Base-by-base conservation (phyloP, 352 stramenopile genomes). In the Globisporangium acanthophoron region DNA sequence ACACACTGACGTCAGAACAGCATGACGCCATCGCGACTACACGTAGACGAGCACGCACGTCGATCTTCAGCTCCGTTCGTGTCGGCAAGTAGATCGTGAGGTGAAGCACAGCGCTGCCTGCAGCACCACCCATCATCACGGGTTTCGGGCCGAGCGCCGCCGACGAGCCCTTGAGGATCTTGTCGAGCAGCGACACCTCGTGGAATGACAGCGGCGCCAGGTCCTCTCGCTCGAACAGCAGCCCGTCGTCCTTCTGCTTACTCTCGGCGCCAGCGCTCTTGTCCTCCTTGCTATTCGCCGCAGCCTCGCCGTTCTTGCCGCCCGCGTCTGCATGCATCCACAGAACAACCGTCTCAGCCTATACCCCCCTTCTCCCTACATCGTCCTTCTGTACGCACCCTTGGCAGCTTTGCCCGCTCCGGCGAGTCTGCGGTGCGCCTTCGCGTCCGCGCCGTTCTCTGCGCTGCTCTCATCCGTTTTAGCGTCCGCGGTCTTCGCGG, bases 41-140 rank as follows among this genome's bases (percentile, higher is more conserved):
- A 27, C 1, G 24, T 5, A 13, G 8, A 5, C 8, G 35, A 41
- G 12, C 37, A 43, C 70, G 21, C 62, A 94, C 84, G 63, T 95
- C 84, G 58, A 95, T 89, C 66, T 91, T 92, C 78, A 95, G 92
- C 65, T 95, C 84, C 18, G 82, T 68, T 13, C 84, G 76, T 24
- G 85, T 91, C 3, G 86, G 86, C 56, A 95, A 58, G 55, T 95
- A 95, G 54, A 95, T 95, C 0, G 80, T 93, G 39, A 95, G 63
- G 53, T 92, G 78, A 46, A 95, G 64, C 51, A 95, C 81, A 0
- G 82, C 71, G 40, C 82, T 78, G 55, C 76, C 80, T 29, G 78
- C 73, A 3, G 54, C 49, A n/a, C 67, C 74, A 24, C 70, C 70
- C 69, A 90, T 87, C 45, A 73, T 75, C 16, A 71, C 73, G 18